These are phyloP conservation scores for Aeminium ludgeri DNA, from an alignment of 495 filamentous ascomycete species.

Conservation along the genomic window DNA sequence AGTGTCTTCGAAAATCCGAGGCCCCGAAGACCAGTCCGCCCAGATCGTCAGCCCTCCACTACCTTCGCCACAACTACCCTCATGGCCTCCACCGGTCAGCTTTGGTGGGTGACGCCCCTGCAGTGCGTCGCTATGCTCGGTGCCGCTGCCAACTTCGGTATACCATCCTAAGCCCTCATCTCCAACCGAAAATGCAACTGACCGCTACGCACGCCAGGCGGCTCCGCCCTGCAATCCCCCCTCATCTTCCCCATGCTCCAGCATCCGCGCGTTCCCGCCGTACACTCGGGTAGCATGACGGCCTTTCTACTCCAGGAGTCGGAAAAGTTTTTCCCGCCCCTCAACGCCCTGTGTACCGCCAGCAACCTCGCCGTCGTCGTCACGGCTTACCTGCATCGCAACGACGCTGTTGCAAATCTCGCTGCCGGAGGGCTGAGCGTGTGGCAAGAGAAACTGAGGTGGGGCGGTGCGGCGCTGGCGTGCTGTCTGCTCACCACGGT, in stretches of 20 bases:
- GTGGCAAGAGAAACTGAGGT: slow-evolving; percentile 4
- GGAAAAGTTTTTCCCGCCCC: slow-evolving; percentile 14
- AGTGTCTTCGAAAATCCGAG: too few relatives aligned
- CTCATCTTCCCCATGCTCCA: slow-evolving; percentile 14
- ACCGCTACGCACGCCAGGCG: slow-evolving; percentile 4
- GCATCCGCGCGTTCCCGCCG: slow-evolving; percentile 7
- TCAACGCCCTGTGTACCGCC: slow-evolving; percentile 12
- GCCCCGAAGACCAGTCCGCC: too few relatives aligned
- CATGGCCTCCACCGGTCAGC: slow-evolving; percentile 11
- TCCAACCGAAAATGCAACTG: background rate
- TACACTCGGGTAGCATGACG: slow-evolving; percentile 6
- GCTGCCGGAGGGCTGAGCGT: background rate
- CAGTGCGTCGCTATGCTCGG: slow-evolving; percentile 7
- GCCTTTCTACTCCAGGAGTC: slow-evolving; percentile 12
- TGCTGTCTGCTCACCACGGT: slow-evolving; percentile 8
- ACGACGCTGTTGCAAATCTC: background rate
- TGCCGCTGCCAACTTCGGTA: slow-evolving; percentile 12
- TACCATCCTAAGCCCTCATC: background rate
- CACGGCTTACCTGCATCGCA: slow-evolving; percentile 6
- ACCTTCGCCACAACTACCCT: too few relatives aligned
- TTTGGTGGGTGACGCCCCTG: slow-evolving; percentile 14
- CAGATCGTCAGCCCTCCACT: too few relatives aligned
- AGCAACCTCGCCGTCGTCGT: slow-evolving; percentile 11
- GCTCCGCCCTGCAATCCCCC: slow-evolving; percentile 14
- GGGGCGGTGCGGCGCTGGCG: background rate